Conservation (phyloP, 2,329 filamentous ascomycete species). For the Aphanoascus verrucosus region DNA sequence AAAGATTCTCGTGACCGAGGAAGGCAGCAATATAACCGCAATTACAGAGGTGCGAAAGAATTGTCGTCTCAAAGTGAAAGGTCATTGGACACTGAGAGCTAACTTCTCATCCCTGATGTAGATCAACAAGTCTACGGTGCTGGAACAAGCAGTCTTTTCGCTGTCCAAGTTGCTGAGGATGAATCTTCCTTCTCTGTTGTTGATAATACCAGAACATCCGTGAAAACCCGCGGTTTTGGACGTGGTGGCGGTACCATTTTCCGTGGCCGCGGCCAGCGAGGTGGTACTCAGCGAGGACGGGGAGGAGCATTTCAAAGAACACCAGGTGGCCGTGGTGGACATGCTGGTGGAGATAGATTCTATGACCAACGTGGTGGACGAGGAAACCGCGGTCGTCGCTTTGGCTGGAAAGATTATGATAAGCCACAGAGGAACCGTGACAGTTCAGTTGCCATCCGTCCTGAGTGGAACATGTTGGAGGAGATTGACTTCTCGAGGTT, state of each 20-base stretch:
- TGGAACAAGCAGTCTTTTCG: constrained; percentile 75
- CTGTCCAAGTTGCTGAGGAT: constrained; percentile 83
- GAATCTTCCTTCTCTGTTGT: constrained; percentile 97
- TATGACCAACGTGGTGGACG: constrained; percentile 62
- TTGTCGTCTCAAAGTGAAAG: neutral
- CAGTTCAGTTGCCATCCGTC: constrained; percentile 89
- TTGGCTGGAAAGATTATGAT: constrained; percentile 98
- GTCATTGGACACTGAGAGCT: constrained; percentile 13
- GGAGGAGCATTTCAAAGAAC: constrained; percentile 63
- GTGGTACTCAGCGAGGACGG: constrained; percentile 58
- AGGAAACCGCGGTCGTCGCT: constrained; percentile 67
- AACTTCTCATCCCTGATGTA: constrained; percentile 30
- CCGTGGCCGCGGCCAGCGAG: constrained; percentile 64
- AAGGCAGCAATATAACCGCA: constrained; percentile 80
- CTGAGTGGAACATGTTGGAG: constrained; percentile 90
- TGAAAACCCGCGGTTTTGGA: constrained; percentile 69
- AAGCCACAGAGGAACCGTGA: constrained; percentile 95
- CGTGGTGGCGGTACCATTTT: constrained; percentile 85
- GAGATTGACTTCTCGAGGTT: constrained; percentile 98
- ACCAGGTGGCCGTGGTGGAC: constrained; percentile 54
- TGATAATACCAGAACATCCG: constrained; percentile 79
- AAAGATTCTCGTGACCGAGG: constrained; percentile 65
- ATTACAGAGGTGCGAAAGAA: constrained; percentile 66
- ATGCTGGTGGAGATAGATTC: constrained; percentile 49
- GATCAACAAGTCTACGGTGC: constrained; percentile 96